These are phyloP conservation scores for Phytophthora pisi DNA, from an alignment of 352 stramenopile species.

Conservation along the genomic window DNA sequence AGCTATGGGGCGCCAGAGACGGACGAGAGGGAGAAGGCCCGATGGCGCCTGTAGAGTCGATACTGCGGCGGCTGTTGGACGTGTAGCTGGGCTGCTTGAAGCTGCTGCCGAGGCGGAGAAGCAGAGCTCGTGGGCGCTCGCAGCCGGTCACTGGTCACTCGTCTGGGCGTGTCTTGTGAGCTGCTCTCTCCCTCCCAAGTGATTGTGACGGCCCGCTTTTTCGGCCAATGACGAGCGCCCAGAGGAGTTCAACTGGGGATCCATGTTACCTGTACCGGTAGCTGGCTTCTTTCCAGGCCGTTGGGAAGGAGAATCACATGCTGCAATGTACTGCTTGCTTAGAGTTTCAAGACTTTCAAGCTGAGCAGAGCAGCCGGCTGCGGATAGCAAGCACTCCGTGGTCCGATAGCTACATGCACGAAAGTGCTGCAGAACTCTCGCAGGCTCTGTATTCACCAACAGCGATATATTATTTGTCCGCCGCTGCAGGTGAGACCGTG, in stretches of 20 bases:
- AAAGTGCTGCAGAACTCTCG: too few species aligned
- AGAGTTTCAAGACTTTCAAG: too few species aligned
- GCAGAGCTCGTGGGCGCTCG: neutral
- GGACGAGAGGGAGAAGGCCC: conserved; percentile 1
- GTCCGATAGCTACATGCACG: neutral
- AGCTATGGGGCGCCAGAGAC: conserved; percentile 5
- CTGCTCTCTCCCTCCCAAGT: neutral
- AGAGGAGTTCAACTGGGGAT: neutral
- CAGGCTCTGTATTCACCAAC: neutral
- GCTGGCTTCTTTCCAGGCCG: neutral
- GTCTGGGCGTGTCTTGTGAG: neutral
- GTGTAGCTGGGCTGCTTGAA: neutral
- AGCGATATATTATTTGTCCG: neutral
- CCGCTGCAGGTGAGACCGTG: neutral
- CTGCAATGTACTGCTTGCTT: neutral
- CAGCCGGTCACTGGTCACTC: conserved; percentile 23
- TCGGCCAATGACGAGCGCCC: neutral
- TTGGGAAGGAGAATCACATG: neutral
- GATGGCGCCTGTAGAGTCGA: conserved; percentile 14
- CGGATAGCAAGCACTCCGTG: neutral
- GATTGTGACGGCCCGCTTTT: neutral
- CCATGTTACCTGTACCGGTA: too few species aligned
- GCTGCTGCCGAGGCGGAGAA: neutral
- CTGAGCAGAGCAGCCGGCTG: neutral
- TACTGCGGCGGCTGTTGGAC: conserved; percentile 4